These are phyloP conservation scores for Neofusicoccum parvum DNA, from an alignment of 2,329 filamentous ascomycete species.

Conservation along the genomic window DNA sequence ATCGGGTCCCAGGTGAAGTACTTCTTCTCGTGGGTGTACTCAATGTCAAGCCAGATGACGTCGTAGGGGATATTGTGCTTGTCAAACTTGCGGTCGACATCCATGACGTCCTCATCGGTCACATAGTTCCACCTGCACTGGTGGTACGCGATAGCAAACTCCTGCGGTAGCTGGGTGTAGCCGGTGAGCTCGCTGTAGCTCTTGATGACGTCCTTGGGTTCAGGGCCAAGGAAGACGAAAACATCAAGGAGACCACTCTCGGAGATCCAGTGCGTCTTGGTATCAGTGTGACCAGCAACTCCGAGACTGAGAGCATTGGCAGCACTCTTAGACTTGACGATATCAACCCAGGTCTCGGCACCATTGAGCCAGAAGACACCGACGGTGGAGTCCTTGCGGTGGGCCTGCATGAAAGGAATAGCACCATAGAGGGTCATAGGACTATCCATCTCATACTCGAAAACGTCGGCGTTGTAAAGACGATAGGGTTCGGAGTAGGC, in stretches of 20 bases:
- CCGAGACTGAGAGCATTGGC: slow-evolving; percentile 79
- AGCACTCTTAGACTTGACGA: slow-evolving; percentile 75
- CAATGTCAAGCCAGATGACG: slow-evolving; percentile 97
- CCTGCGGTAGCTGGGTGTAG: slow-evolving; percentile 85
- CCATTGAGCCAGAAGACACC: slow-evolving; percentile 97
- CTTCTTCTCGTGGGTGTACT: slow-evolving; percentile 95
- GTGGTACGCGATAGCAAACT: slow-evolving; percentile 91
- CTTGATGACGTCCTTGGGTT: slow-evolving; percentile 77
- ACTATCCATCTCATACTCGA: slow-evolving; percentile 95
- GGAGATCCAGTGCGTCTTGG: slow-evolving; percentile 95
- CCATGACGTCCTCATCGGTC: slow-evolving; percentile 93
- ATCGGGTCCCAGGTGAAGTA: slow-evolving; percentile 97
- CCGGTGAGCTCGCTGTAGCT: slow-evolving; percentile 89
- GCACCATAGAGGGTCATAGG: slow-evolving; percentile 98
- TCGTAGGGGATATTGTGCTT: slow-evolving; percentile 95
- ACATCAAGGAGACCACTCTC: slow-evolving; percentile 87
- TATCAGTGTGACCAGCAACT: slow-evolving; percentile 68
- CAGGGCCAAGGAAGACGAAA: slow-evolving; percentile 92
- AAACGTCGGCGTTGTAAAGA: slow-evolving; percentile 94
- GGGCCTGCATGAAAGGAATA: slow-evolving; percentile 97
- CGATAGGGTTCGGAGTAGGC: slow-evolving; percentile 89
- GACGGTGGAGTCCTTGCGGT: slow-evolving; percentile 89
- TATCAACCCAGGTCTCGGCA: slow-evolving; percentile 96
- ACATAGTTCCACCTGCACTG: slow-evolving; percentile 99
- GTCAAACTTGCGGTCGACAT: slow-evolving; percentile 95